Evolutionary conservation across 306 rosid species (phyloP), one percentile per base, ranked within the genome.

Genomic region (Sindora glabra): DNA sequence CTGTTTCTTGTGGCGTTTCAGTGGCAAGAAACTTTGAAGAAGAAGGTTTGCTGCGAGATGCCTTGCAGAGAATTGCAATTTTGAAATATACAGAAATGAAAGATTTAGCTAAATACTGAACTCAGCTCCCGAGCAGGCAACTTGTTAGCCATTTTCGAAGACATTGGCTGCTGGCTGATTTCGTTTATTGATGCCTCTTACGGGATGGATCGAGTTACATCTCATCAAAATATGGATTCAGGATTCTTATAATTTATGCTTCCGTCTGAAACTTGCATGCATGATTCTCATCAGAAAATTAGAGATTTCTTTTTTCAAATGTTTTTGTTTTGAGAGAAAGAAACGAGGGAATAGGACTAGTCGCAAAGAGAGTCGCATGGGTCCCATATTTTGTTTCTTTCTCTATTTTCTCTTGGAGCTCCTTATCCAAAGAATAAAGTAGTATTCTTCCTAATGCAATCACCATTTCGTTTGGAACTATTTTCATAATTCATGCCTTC

Each of bases 21-120:
- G 96, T 71, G 68, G 96, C 78, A 32, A 34, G 59, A 29, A 88
- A 85, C 24, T 72, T 83, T 16, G 67, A 47, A 56, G 75, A 70
- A 59, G 65, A 56, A 63, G 90, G 87, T 53, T 64, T 78, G 3
- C 59, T 76, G 47, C 83, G 82, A 86, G 72, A 65, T 51, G 57
- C 49, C 79, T 12, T 33, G 62, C n/a, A n/a, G n/a, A 46, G 11
- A 58, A 22, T 48, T 71, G 70, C 52, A 62, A 46, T 70, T 74
- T 74, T 53, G 68, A 60, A 67, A n/a, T 46, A 60, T 24, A 23
- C n/a, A n/a, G 10, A 50, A 54, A 42, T 30, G 17, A 45, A 17
- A 19, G 49, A 30, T 39, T 22, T 76, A 10, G 64, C 74, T 79
- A 77, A 58, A 68, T 72, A 63, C 33, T 32, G n/a, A 44, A n/a